These are phyloP conservation scores for Fusarium sp. DNA, from an alignment of 2,329 filamentous ascomycete genomes.

Conservation along the genomic window DNA sequence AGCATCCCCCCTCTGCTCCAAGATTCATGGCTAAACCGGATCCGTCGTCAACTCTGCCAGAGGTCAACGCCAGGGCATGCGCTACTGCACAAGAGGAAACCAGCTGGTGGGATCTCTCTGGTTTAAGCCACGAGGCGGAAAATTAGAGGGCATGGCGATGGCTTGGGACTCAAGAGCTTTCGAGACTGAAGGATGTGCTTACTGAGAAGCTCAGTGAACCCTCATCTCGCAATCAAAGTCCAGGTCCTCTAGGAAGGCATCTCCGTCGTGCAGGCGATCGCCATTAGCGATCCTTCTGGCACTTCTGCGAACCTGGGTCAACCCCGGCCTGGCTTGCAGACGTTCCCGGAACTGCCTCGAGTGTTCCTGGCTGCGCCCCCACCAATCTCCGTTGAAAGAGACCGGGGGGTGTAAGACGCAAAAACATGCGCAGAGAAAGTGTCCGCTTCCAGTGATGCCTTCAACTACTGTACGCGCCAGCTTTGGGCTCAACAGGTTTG, in stretches of 20 bases:
- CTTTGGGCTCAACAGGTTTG: not conserved
- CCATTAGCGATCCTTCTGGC: conserved; percentile 4
- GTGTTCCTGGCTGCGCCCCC: conserved; percentile 24
- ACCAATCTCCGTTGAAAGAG: conserved; percentile 34
- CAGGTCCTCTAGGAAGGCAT: not conserved
- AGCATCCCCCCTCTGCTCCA: conserved; percentile 4
- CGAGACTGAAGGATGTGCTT: not conserved
- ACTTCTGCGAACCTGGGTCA: conserved; percentile 9
- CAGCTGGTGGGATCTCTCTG: not conserved
- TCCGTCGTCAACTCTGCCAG: conserved; percentile 29
- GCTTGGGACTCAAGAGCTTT: not conserved
- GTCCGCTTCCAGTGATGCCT: not conserved
- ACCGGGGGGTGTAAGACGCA: not conserved
- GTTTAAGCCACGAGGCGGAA: not conserved
- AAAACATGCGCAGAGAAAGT: not conserved
- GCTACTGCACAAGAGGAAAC: conserved; percentile 23
- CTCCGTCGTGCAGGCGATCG: conserved; percentile 3
- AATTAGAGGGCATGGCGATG: not conserved
- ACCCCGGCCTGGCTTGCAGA: conserved; percentile 24
- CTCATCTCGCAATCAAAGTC: conserved; percentile 1
- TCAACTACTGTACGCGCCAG: not conserved
- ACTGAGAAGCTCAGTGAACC: not conserved
- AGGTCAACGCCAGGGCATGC: conserved; percentile 6
- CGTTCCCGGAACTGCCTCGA: conserved; percentile 15
- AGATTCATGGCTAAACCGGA: conserved; percentile 34